Percentiles rank a stretch among this genome's conserved stretches.
Conservation (phyloP, 1,284 basidiomycete species). For the Cutaneotrichosporon sp. region DNA sequence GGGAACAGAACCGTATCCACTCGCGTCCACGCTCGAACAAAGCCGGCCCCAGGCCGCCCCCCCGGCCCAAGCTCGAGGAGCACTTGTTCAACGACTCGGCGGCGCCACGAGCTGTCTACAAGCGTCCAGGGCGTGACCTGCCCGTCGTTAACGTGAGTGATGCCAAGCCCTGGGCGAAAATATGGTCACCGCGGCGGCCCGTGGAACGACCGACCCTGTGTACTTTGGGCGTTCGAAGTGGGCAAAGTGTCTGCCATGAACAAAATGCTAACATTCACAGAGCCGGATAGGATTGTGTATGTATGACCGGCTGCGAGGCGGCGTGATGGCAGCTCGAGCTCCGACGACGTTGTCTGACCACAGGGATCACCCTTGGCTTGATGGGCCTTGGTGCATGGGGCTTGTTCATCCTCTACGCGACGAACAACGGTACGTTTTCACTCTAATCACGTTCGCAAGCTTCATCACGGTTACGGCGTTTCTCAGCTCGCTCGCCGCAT, state of each 20-base stretch:
- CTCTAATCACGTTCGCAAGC: no score
- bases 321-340: no score
- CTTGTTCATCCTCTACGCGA: slow-evolving; percentile 45
- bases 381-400: slow-evolving; percentile 41
- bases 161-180: neutral
- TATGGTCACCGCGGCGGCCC: no score
- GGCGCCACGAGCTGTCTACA: slow-evolving; percentile 16
- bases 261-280: slow-evolving; percentile 16
- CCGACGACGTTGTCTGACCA: neutral
- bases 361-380: slow-evolving; percentile 36
- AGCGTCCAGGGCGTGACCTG: slow-evolving; percentile 20
- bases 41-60: neutral
- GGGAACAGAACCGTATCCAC: slow-evolving; percentile 11
- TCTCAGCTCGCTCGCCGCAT: neutral
- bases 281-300: slow-evolving; percentile 34
- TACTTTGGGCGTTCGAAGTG: no score
- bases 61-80: slow-evolving; percentile 7
- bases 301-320: no score
- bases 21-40: neutral
- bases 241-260: neutral
- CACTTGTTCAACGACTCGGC: slow-evolving; percentile 13
- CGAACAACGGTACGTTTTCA: slow-evolving; percentile 38
- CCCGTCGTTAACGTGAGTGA: slow-evolving; percentile 37
- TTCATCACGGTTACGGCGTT: neutral
- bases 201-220: no score